Evolutionary conservation across 179 eudicot species (phyloP), one percentile per base, ranked within the genome.

Genomic region (Drosera spatulata): DNA sequence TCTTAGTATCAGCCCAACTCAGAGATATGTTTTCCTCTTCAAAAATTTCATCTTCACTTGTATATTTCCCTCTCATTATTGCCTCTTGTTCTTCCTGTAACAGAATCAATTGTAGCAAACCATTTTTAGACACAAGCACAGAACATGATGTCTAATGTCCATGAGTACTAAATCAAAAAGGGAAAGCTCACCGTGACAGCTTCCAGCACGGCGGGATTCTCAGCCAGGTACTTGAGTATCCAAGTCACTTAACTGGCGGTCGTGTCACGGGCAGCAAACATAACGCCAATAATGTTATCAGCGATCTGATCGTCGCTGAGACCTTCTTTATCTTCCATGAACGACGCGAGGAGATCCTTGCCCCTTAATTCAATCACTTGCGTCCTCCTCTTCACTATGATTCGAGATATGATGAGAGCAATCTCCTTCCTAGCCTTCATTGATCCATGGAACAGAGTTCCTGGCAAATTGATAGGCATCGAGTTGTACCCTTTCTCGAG

Each of bases 401-500:
- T 22, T 22, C 33, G 33, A 22, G 33, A 22, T 22, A 22, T 22
- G 33, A 22, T 22, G 33, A 22, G 33, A 22, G 33, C 33, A 22
- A 22, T 22, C 5, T 46, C 5, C 46, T 3, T 6, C 9, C 49
- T 48, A 76, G 82, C 97, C 89, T 89, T 91, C 75, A 89, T 73
- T 8, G 98, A 73, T 59, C 67, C 82, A 76, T 71, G 61, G 65
- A 79, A 91, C 39, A 79, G 82, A 55, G 95, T 88, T 57, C 93
- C 95, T 0, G 95, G 98, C 43, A 91, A 66, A 75, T 84, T 56
- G 40, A 91, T 57, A 47, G 98, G 95, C 96, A 91, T 84, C 61
- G 98, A 91, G 70, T 91, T 91, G 81, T 89, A 91, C 4, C 98
- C 98, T 72, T 81, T 91, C 71, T 86, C 95, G 60, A 91, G 63